Conservation (phyloP, 345 rosid genomes). For the Lagerstroemia speciosa region DNA sequence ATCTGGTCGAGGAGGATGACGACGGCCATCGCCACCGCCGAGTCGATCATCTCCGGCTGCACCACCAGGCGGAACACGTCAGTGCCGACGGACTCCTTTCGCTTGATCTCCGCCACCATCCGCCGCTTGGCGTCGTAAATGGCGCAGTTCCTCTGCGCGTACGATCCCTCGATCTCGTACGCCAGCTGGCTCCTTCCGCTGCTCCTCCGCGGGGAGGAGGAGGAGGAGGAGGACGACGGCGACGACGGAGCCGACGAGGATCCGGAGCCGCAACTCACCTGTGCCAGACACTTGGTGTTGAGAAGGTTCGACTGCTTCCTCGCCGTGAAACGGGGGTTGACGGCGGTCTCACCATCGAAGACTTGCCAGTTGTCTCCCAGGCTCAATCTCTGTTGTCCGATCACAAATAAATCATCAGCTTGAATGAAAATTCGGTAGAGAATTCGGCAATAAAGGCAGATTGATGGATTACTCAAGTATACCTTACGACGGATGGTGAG, state of each 20-base stretch:
- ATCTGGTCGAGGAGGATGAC: constrained; percentile 86
- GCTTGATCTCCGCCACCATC: constrained; percentile 53
- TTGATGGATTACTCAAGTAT: not conserved
- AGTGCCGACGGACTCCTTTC: constrained; percentile 57
- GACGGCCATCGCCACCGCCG: constrained; percentile 62
- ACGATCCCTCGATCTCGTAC: constrained; percentile 82
- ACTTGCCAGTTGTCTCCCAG: constrained; percentile 71
- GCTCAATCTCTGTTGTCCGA: constrained; percentile 45
- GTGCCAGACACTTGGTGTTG: constrained; percentile 46
- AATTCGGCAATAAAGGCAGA: no score
- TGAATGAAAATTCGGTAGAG: not conserved
- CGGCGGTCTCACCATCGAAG: constrained; percentile 62
- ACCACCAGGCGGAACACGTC: constrained; percentile 72
- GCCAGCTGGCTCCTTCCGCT: constrained; percentile 9
- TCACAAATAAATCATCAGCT: not conserved
- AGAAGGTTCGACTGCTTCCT: constrained; percentile 47
- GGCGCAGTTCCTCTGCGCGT: constrained; percentile 46
- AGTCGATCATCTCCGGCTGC: constrained; percentile 46
- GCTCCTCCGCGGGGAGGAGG: constrained; percentile 6
- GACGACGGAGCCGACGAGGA: constrained; percentile 10
- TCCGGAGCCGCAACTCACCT: constrained; percentile 19
- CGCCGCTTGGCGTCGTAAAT: constrained; percentile 52
- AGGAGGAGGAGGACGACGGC: constrained; percentile 5
- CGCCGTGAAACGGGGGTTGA: constrained; percentile 40
- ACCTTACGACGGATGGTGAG: constrained; percentile 89